Evolutionary conservation across 768 basidiomycete species (phyloP).

Genomic region (Sarcodon sp.): DNA sequence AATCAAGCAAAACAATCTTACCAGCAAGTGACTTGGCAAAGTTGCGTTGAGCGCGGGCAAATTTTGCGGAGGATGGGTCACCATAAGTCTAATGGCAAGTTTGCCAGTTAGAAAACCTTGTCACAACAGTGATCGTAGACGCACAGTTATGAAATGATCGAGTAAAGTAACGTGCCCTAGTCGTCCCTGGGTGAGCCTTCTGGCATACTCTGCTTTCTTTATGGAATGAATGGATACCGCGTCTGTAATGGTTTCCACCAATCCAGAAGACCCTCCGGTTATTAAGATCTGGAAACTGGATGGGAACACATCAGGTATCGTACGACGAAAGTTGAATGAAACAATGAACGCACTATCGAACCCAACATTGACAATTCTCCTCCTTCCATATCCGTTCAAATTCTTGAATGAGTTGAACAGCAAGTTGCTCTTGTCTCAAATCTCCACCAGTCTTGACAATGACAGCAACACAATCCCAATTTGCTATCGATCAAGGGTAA

Average conservation of each 20-base stretch:
- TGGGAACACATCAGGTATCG: background rate
- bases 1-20: conserved; percentile 14
- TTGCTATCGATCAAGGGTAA: conserved; percentile 25
- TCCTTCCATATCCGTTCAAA: conserved; percentile 94
- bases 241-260: conserved; percentile 97
- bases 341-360: conserved; percentile 54
- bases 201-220: conserved; percentile 97
- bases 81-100: conserved; percentile 62
- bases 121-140: conserved; percentile 12
- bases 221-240: conserved; percentile 98
- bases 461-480: conserved; percentile 87
- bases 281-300: conserved; percentile 90
- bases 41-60: conserved; percentile 81
- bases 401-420: conserved; percentile 87
- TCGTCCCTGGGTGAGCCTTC: conserved; percentile 66
- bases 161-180: conserved; percentile 80
- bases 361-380: conserved; percentile 87
- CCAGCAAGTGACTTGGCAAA: conserved; percentile 90
- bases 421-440: conserved; percentile 92
- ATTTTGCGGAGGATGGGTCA: conserved; percentile 76
- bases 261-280: conserved; percentile 82
- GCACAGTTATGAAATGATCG: conserved; percentile 83
- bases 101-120: background rate
- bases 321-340: background rate
- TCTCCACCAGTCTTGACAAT: conserved; percentile 99